These are phyloP conservation scores for Gliomastix tumulicola DNA, from an alignment of 2,329 filamentous ascomycete genomes.

Conservation along the genomic window DNA sequence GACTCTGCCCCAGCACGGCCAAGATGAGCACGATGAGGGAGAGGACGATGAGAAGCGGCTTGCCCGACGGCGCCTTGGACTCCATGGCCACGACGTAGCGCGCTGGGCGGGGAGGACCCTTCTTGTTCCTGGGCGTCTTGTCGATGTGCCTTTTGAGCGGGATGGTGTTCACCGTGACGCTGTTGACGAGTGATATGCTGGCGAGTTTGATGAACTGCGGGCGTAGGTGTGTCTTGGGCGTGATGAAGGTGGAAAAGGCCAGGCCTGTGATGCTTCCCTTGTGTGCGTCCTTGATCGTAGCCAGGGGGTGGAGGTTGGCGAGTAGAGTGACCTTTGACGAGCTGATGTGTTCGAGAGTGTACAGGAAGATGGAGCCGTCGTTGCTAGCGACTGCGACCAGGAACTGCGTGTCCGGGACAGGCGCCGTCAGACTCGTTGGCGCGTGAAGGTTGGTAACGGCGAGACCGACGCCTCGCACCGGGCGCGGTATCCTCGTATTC, in stretches of 20 bases:
- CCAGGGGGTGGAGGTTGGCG: constrained; percentile 42
- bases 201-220: constrained; percentile 59
- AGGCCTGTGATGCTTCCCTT: constrained; percentile 49
- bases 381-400: constrained; percentile 74
- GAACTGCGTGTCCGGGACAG: constrained; percentile 64
- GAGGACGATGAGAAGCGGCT: constrained; percentile 44
- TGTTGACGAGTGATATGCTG: constrained; percentile 74
- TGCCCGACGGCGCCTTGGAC: constrained; percentile 43
- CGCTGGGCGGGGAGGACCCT: constrained; percentile 36
- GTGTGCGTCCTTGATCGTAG: constrained; percentile 47
- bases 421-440: constrained; percentile 37
- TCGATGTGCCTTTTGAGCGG: constrained; percentile 48
- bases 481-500: constrained; percentile 52
- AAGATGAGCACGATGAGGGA: constrained; percentile 53
- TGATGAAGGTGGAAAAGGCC: constrained; percentile 49
- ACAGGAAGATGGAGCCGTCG: constrained; percentile 71
- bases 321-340: constrained; percentile 40
- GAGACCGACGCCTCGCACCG: constrained; percentile 68
- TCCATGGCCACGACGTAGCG: constrained; percentile 65
- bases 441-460: constrained; percentile 65
- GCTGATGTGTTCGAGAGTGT: constrained; percentile 64
- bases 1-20: constrained; percentile 53
- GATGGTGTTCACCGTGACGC: constrained; percentile 72
- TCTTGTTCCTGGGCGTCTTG: constrained; percentile 23
- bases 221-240: constrained; percentile 37